Evolutionary conservation across 192 early-diverging fungal genomes (phyloP).

Genomic region (Coemansia sp.): DNA sequence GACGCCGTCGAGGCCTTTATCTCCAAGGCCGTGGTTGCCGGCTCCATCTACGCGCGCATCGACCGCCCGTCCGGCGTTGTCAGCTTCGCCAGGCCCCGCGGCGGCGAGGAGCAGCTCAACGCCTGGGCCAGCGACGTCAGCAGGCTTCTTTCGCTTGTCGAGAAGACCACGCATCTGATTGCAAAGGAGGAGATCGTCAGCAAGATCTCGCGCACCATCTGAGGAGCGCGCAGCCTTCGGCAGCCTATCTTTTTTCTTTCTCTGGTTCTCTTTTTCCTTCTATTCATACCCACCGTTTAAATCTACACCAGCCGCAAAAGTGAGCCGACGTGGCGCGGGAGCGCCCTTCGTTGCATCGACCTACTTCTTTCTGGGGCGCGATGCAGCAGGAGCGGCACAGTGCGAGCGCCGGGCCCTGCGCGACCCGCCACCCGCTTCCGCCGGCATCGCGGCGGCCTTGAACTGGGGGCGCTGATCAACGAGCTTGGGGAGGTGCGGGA

Average conservation of each 20-base stretch:
- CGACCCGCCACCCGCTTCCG: neutral
- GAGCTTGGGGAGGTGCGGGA: conserved; percentile 69
- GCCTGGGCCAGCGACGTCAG: conserved; percentile 93
- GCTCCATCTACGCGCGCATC: conserved; percentile 95
- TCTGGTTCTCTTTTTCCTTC: neutral
- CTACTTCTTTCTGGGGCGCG: no score
- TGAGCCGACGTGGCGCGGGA: no score
- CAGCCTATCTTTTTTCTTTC: neutral
- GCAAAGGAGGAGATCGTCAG: conserved; percentile 90
- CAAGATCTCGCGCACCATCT: conserved; percentile 70
- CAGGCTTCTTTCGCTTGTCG: conserved; percentile 84
- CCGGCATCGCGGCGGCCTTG: conserved; percentile 3
- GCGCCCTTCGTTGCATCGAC: no score
- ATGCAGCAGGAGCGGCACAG: no score
- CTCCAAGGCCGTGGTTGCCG: conserved; percentile 89
- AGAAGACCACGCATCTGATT: conserved; percentile 91
- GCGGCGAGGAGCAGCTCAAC: conserved; percentile 88
- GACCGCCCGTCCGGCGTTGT: conserved; percentile 90
- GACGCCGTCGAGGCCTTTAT: conserved; percentile 90
- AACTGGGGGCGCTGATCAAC: conserved; percentile 16
- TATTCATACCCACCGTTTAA: neutral
- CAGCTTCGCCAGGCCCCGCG: conserved; percentile 79
- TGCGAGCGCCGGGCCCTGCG: neutral
- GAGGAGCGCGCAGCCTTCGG: neutral
- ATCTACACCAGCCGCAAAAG: no score